Evolutionary conservation across 345 rosid species (phyloP).

Genomic region (Erodium maritimum): DNA sequence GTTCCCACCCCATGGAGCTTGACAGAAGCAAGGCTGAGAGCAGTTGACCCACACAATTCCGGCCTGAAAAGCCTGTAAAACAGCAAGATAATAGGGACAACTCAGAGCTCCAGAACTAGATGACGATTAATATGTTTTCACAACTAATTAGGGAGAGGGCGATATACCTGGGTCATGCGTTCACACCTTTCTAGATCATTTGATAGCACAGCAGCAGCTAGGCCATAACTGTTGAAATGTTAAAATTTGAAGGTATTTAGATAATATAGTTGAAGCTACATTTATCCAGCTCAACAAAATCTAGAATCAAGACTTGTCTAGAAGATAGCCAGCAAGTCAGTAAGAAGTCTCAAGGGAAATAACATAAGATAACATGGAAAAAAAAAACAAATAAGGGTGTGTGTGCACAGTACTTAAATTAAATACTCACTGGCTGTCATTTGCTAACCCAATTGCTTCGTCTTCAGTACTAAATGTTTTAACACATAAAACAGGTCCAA

Average conservation of each 20-base stretch:
- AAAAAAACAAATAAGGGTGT: no score
- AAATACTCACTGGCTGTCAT: slow-evolving; percentile 68
- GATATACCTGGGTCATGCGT: slow-evolving; percentile 74
- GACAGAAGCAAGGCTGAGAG: slow-evolving; percentile 94
- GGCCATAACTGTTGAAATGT: slow-evolving; percentile 49
- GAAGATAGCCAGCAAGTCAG: no score
- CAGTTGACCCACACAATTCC: slow-evolving; percentile 95
- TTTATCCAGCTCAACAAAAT: background rate
- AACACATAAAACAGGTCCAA: slow-evolving; percentile 89
- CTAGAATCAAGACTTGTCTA: no score
- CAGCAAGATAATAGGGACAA: background rate
- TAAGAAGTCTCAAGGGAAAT: no score
- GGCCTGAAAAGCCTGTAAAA: slow-evolving; percentile 55
- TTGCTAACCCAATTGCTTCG: slow-evolving; percentile 90
- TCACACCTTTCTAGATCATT: slow-evolving; percentile 86
- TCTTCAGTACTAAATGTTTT: slow-evolving; percentile 87
- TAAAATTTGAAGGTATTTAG: background rate
- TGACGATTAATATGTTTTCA: no score
- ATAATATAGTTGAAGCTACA: background rate
- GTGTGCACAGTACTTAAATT: no score
- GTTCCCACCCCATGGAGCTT: slow-evolving; percentile 98
- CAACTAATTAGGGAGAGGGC: no score
- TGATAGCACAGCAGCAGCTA: slow-evolving; percentile 85
- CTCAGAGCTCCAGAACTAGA: background rate
- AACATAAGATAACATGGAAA: no score